A percentile compares a stretch with the other conserved stretches of the same genome.
phyloP scores from a whole-genome alignment of 441 rosid species.

The Arabidopsis lyrata region DNA sequence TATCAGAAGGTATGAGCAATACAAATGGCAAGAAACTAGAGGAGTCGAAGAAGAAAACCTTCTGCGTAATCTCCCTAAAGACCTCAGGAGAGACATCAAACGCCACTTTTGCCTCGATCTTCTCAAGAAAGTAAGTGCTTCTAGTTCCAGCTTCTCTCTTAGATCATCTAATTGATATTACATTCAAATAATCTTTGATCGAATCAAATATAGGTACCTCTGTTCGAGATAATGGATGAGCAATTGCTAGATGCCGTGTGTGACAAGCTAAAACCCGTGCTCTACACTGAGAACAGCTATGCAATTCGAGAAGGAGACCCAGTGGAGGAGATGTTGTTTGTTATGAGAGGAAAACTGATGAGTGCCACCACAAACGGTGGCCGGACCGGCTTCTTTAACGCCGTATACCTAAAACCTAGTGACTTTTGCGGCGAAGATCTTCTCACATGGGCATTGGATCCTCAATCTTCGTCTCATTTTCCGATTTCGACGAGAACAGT shows the following conservation, averaged over 20 bases:
- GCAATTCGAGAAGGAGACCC: constrained; percentile 56
- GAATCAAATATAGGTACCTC: constrained; percentile 45
- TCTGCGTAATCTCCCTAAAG: constrained; percentile 41
- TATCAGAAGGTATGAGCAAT: constrained; percentile 50
- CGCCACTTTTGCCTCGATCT: constrained; percentile 42
- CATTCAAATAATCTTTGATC: neutral
- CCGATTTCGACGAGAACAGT: constrained; percentile 61
- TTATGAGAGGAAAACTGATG: constrained; percentile 52
- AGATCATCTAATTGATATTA: neutral
- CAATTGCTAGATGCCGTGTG: constrained; percentile 52
- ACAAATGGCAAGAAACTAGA: constrained; percentile 46
- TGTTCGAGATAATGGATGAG: constrained; percentile 55
- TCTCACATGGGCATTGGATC: constrained; percentile 47
- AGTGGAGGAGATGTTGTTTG: constrained; percentile 53
- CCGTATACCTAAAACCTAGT: constrained; percentile 30
- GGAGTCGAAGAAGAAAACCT: constrained; percentile 43
- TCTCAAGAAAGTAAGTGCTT: constrained; percentile 37
- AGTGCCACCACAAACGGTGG: constrained; percentile 54
- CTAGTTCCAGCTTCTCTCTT: neutral
- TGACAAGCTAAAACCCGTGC: constrained; percentile 48
- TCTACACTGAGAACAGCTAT: constrained; percentile 50
- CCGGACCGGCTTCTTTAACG: constrained; percentile 39
- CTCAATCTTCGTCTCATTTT: constrained; percentile 36
- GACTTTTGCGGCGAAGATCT: constrained; percentile 49
- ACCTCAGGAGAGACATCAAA: constrained; percentile 45